Percentiles rank a stretch among this genome's conserved stretches.
These are phyloP conservation scores for Aureobasidium sp. DNA, from an alignment of 2,329 filamentous ascomycete species.

Conservation along the genomic window DNA sequence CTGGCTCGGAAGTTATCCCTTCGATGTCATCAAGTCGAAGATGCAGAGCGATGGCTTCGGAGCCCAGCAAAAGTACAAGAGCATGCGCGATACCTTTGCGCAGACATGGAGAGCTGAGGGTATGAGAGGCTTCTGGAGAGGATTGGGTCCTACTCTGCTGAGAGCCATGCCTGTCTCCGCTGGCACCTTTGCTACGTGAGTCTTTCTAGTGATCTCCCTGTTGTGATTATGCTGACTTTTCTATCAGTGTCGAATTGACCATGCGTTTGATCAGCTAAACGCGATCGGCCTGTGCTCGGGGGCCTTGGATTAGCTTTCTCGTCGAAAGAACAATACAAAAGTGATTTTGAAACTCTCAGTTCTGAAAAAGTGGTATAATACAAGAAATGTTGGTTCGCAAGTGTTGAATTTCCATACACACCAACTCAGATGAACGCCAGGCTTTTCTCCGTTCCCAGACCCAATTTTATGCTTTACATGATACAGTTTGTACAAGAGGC, in stretches of 20 bases:
- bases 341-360: neutral
- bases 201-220: constrained; percentile 11
- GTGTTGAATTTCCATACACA: neutral
- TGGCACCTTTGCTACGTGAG: constrained; percentile 83
- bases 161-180: constrained; percentile 97
- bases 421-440: constrained; percentile 5
- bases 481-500: neutral
- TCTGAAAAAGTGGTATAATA: neutral
- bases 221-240: neutral
- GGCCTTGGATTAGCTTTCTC: neutral
- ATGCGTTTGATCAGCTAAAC: constrained; percentile 14
- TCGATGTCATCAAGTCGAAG: constrained; percentile 98
- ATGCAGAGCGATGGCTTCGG: constrained; percentile 98
- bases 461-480: constrained; percentile 12
- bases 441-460: constrained; percentile 8
- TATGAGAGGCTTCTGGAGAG: constrained; percentile 84
- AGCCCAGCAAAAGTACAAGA: constrained; percentile 60
- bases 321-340: neutral
- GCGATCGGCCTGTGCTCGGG: neutral
- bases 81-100: constrained; percentile 82
- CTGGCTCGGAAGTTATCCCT: constrained; percentile 89
- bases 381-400: neutral
- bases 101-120: constrained; percentile 77
- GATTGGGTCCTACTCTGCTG: constrained; percentile 79
- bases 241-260: constrained; percentile 9